phyloP scores from a whole-genome alignment of 2,329 filamentous ascomycete genomes.

The Dothidotthia symphoricarpi region DNA sequence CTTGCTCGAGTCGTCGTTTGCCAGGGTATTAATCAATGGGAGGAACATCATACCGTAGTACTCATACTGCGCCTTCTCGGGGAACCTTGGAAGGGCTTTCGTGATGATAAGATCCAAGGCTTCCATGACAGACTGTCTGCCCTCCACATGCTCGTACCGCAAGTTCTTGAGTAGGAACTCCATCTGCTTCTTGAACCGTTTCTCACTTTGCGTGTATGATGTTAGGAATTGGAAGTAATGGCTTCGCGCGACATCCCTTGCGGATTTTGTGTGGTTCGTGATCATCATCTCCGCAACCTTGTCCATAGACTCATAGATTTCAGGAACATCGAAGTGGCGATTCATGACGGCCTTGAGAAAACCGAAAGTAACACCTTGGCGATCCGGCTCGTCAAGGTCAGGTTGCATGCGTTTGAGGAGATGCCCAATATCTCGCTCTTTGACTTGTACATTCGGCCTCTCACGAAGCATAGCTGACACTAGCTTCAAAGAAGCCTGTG shows the following conservation, averaged over 20 bases:
- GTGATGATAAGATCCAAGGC: conserved; percentile 80
- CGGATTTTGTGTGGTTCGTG: conserved; percentile 86
- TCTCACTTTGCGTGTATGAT: conserved; percentile 90
- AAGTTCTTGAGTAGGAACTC: conserved; percentile 87
- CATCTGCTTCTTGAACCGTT: conserved; percentile 83
- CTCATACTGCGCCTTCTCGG: conserved; percentile 72
- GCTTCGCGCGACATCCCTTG: conserved; percentile 81
- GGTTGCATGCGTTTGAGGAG: conserved; percentile 78
- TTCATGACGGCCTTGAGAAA: conserved; percentile 87
- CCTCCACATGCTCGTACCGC: conserved; percentile 84
- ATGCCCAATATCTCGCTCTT: conserved; percentile 78
- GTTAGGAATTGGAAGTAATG: conserved; percentile 92
- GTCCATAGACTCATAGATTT: conserved; percentile 89
- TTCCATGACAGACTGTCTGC: conserved; percentile 90
- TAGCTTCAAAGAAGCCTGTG: conserved; percentile 86
- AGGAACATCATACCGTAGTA: conserved; percentile 79
- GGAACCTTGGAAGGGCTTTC: conserved; percentile 61
- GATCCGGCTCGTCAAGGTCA: conserved; percentile 87
- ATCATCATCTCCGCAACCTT: conserved; percentile 84
- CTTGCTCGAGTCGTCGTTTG: conserved; percentile 83
- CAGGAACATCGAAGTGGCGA: conserved; percentile 78
- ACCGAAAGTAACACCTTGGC: conserved; percentile 90
- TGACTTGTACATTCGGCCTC: conserved; percentile 70
- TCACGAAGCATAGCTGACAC: conserved; percentile 83
- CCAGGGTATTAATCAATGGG: conserved; percentile 78